Evolutionary conservation across 495 filamentous ascomycete species (phyloP).

Genomic region (Staphylotrichum longicolle): DNA sequence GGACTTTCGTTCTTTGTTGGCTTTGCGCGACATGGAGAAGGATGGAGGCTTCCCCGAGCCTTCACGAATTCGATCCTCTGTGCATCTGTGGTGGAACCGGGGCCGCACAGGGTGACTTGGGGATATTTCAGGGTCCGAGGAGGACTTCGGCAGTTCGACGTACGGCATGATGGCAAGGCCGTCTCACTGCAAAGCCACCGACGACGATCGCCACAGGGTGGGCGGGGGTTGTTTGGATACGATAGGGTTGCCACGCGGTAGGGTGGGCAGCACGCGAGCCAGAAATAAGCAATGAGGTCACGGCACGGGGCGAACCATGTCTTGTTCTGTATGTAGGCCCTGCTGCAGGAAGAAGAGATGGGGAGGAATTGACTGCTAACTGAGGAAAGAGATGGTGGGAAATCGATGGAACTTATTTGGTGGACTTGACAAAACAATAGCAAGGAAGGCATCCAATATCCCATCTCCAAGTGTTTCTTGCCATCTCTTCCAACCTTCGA

Average conservation of each 20-base stretch:
- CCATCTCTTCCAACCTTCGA: too few species aligned
- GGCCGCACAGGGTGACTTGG: slow-evolving; percentile 32
- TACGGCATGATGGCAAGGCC: slow-evolving; percentile 30
- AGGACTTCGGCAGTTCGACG: slow-evolving; percentile 25
- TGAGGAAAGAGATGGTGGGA: not conserved
- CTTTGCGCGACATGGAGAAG: slow-evolving; percentile 38
- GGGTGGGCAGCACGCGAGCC: slow-evolving; percentile 14
- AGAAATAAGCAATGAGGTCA: slow-evolving; percentile 29
- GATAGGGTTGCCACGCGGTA: slow-evolving; percentile 19
- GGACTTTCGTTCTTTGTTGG: slow-evolving; percentile 40
- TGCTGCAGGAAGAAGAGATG: not conserved
- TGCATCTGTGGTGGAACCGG: slow-evolving; percentile 46
- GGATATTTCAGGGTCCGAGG: slow-evolving; percentile 28
- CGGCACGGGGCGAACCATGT: slow-evolving; percentile 14
- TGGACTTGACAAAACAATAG: too few species aligned
- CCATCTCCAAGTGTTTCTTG: too few species aligned
- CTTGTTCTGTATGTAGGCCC: not conserved
- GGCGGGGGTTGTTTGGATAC: slow-evolving; percentile 4
- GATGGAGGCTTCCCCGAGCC: slow-evolving; percentile 33
- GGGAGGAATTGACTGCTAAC: not conserved
- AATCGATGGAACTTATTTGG: not conserved
- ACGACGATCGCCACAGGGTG: slow-evolving; percentile 10
- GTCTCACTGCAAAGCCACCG: slow-evolving; percentile 21
- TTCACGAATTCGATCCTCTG: slow-evolving; percentile 47
- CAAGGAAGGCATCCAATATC: too few species aligned